phyloP scores from a whole-genome alignment of 305 asterid genomes.

The Fraxinus platypoda region DNA sequence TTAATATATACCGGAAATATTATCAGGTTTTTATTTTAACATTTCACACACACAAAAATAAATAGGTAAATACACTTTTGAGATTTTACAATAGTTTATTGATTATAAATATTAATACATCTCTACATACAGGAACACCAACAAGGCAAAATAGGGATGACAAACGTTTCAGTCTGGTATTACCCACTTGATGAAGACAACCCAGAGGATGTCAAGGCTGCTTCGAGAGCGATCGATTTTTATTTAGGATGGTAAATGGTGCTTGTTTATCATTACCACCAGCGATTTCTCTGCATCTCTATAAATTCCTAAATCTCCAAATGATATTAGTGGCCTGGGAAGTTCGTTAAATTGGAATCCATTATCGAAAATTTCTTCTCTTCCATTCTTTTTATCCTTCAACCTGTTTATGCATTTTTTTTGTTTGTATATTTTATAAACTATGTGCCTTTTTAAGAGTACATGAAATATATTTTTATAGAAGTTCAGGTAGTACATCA shows the following conservation, averaged over 20 bases:
- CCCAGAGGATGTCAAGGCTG: conserved; percentile 17
- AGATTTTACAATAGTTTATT: neutral
- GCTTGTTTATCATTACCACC: neutral
- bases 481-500: too few species aligned
- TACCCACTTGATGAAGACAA: neutral
- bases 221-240: conserved; percentile 26
- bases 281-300: neutral
- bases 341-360: too few species aligned
- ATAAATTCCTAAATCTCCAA: neutral
- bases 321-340: too few species aligned
- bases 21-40: too few species aligned
- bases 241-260: conserved; percentile 21
- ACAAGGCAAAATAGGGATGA: conserved; percentile 28
- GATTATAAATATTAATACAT: neutral
- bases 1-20: neutral
- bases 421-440: too few species aligned
- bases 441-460: too few species aligned
- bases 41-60: too few species aligned
- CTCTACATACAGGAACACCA: conserved; percentile 11
- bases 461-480: neutral
- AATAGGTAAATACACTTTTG: neutral
- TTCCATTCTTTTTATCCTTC: too few species aligned
- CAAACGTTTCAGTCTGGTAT: conserved; percentile 19
- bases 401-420: too few species aligned
- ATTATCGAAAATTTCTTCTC: too few species aligned